Conservation (phyloP, 78 protist genomes). For the Dictyostelium intermedium region DNA sequence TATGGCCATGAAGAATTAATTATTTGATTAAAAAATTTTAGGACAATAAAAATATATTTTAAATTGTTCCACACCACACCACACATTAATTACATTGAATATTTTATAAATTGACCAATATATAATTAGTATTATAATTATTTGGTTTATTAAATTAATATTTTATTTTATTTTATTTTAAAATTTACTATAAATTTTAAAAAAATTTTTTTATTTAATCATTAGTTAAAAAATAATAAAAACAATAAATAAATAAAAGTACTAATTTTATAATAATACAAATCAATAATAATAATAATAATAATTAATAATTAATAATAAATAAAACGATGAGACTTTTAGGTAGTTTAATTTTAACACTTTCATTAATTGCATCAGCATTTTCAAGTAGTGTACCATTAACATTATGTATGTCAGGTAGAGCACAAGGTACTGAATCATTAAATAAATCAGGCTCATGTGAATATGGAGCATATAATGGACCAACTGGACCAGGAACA, state of each 20-base stretch:
- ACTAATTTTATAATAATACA: not conserved
- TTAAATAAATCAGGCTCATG: conserved; percentile 48
- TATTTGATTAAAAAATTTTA: not conserved
- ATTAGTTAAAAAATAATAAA: not conserved
- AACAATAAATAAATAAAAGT: not conserved
- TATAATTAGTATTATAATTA: too few species aligned
- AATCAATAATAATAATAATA: too few species aligned
- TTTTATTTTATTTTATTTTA: not conserved
- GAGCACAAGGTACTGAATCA: conserved; percentile 28
- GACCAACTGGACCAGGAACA: conserved; percentile 16
- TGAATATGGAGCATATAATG: conserved; percentile 42
- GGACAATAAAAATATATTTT: not conserved
- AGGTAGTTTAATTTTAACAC: not conserved
- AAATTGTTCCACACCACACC: not conserved
- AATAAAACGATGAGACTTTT: not conserved
- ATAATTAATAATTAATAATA: not conserved
- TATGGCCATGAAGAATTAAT: not conserved
- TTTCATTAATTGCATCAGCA: not conserved
- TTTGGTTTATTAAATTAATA: not conserved
- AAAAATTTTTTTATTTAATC: not conserved
- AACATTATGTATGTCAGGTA: conserved; percentile 24
- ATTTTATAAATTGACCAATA: too few species aligned
- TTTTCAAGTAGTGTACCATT: not conserved
- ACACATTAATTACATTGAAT: not conserved
- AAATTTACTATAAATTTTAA: not conserved